phyloP scores from a whole-genome alignment of 108 stramenopile genomes.

The Licmophora abbreviata region DNA sequence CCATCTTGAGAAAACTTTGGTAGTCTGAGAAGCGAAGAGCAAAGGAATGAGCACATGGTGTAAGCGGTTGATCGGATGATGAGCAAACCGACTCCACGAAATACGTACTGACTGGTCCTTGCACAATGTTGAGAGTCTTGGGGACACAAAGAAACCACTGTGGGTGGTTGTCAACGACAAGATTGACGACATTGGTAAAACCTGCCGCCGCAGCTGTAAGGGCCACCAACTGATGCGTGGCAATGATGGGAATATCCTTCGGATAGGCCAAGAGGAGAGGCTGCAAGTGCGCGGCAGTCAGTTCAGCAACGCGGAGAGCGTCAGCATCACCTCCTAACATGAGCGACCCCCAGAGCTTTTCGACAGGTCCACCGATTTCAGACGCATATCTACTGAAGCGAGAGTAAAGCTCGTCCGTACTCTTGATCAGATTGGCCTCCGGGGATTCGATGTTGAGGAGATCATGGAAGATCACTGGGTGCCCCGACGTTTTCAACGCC shows the following conservation, averaged over 20 bases:
- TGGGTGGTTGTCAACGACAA: constrained; percentile 90
- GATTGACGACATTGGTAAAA: constrained; percentile 83
- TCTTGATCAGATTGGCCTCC: constrained; percentile 77
- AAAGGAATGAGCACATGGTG: too few species aligned
- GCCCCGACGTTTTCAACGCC: constrained; percentile 39
- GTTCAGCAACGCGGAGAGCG: constrained; percentile 72
- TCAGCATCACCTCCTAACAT: constrained; percentile 82
- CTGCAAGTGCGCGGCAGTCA: constrained; percentile 71
- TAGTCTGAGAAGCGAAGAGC: too few species aligned
- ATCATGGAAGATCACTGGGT: constrained; percentile 79
- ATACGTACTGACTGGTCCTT: too few species aligned
- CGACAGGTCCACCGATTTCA: constrained; percentile 74
- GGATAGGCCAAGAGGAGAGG: constrained; percentile 68
- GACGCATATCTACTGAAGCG: constrained; percentile 72
- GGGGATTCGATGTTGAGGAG: constrained; percentile 82
- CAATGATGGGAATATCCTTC: constrained; percentile 80
- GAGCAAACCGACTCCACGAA: too few species aligned
- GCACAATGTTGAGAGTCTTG: constrained; percentile 74
- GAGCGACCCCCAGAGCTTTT: constrained; percentile 69
- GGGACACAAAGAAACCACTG: constrained; percentile 89
- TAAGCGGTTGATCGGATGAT: too few species aligned
- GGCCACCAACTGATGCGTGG: constrained; percentile 81
- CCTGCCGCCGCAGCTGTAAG: constrained; percentile 79
- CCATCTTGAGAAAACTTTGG: constrained; percentile 73
- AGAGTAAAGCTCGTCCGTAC: constrained; percentile 70